These are phyloP conservation scores for Backusella tarrabulga DNA, from an alignment of 192 early-diverging fungal genomes.

Conservation along the genomic window DNA sequence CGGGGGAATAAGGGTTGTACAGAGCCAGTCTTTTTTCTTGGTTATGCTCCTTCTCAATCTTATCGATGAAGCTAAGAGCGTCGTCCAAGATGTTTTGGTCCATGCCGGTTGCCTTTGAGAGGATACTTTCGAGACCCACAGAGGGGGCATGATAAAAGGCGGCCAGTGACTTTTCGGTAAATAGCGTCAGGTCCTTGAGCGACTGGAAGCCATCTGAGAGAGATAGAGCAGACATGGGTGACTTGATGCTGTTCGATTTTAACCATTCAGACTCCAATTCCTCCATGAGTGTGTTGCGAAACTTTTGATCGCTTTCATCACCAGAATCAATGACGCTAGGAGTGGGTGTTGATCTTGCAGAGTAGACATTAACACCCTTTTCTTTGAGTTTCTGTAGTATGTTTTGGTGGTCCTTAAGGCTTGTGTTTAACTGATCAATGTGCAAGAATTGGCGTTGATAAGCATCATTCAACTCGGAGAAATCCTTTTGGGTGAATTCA, in stretches of 20 bases:
- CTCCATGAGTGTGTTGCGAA: conserved; percentile 35
- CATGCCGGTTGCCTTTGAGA: conserved; percentile 17
- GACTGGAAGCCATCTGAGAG: background rate
- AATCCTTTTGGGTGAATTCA: conserved; percentile 30
- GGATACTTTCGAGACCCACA: conserved; percentile 8
- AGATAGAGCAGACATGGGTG: background rate
- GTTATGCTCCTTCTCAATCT: conserved; percentile 1
- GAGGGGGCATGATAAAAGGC: conserved; percentile 19
- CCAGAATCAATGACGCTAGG: conserved; percentile 16
- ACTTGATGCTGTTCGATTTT: conserved; percentile 14
- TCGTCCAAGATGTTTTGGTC: conserved; percentile 17
- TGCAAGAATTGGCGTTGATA: conserved; percentile 35
- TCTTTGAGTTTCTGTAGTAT: conserved; percentile 29
- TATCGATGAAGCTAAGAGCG: conserved; percentile 19
- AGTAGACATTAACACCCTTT: conserved; percentile 10
- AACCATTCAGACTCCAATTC: conserved; percentile 56
- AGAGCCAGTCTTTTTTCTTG: background rate
- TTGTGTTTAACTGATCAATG: conserved; percentile 32
- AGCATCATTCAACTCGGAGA: conserved; percentile 27
- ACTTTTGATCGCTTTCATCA: background rate
- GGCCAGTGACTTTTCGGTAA: conserved; percentile 24
- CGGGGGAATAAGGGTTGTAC: background rate
- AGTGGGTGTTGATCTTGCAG: conserved; percentile 22
- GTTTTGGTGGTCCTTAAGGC: conserved; percentile 41
- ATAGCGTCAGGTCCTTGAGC: background rate